A percentile compares a stretch with the other conserved stretches of the same genome.
phyloP scores from a whole-genome alignment of 2,329 filamentous ascomycete species.

The Botryotinia narcissicola region DNA sequence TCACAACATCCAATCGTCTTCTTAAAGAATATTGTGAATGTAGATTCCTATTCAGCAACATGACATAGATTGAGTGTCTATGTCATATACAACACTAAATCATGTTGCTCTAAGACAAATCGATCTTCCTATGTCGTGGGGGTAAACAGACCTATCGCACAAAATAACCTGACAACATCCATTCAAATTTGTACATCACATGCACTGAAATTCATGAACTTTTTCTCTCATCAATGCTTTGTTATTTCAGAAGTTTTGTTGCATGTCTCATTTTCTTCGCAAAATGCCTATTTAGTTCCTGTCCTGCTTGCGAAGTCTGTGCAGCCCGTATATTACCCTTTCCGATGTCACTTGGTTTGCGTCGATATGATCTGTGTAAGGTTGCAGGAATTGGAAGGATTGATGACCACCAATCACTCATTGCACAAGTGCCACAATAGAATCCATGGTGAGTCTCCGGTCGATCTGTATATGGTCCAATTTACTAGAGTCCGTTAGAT shows the following conservation, averaged over 20 bases:
- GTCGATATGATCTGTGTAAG: background rate
- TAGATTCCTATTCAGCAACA: background rate
- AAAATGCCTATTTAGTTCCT: constrained; percentile 13
- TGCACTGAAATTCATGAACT: background rate
- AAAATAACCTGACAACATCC: background rate
- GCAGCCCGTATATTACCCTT: constrained; percentile 5
- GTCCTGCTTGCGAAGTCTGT: background rate
- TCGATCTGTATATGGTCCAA: background rate
- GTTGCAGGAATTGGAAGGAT: background rate
- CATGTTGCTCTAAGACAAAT: background rate
- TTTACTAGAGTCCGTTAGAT: background rate
- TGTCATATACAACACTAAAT: background rate
- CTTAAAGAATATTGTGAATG: background rate
- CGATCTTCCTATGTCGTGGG: background rate
- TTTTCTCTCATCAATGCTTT: background rate
- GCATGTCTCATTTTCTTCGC: constrained; percentile 13
- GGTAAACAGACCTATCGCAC: background rate
- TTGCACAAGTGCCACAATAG: background rate
- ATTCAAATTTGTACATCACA: background rate
- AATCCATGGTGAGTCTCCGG: background rate
- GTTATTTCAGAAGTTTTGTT: background rate
- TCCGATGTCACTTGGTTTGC: background rate
- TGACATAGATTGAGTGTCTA: background rate
- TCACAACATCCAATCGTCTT: background rate
- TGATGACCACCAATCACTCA: background rate